Evolutionary conservation across 768 basidiomycete species (phyloP).

Genomic region (Phlebiopsis flavidoalba): DNA sequence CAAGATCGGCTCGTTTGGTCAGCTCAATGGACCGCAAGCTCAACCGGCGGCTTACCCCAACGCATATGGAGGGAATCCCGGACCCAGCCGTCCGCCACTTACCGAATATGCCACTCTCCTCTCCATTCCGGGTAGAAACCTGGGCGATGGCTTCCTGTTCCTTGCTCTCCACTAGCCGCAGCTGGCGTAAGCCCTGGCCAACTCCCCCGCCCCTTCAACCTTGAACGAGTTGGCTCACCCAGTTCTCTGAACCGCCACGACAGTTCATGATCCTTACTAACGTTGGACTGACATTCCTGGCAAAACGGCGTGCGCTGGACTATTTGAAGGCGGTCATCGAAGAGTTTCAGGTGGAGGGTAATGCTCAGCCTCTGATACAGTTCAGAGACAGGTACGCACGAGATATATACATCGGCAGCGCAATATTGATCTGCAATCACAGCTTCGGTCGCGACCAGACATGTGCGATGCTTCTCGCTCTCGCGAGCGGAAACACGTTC

Average conservation of each 20-base stretch:
- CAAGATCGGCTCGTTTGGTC: conserved; percentile 64
- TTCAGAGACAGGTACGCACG: conserved; percentile 69
- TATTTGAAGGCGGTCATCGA: conserved; percentile 80
- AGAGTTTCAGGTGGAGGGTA: conserved; percentile 71
- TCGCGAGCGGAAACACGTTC: conserved; percentile 83
- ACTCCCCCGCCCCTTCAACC: conserved; percentile 43
- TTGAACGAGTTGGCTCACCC: conserved; percentile 80
- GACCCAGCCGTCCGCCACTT: conserved; percentile 53
- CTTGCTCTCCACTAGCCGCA: conserved; percentile 30
- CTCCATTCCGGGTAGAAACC: conserved; percentile 75
- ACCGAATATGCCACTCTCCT: conserved; percentile 75
- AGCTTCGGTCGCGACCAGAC: conserved; percentile 92
- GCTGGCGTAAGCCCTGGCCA: conserved; percentile 24
- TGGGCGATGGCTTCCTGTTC: conserved; percentile 74
- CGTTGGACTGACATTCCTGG: conserved; percentile 75
- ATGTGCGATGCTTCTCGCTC: conserved; percentile 84
- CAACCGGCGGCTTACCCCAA: conserved; percentile 37
- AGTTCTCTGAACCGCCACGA: conserved; percentile 67
- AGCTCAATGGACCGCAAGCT: conserved; percentile 44
- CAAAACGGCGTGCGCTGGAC: conserved; percentile 81
- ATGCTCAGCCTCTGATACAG: conserved; percentile 72
- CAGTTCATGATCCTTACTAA: conserved; percentile 90
- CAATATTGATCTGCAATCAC: neutral
- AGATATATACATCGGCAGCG: neutral
- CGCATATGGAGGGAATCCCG: conserved; percentile 30